Conservation (phyloP, 1,139 yeast species). For the Protomyces pachydermus region DNA sequence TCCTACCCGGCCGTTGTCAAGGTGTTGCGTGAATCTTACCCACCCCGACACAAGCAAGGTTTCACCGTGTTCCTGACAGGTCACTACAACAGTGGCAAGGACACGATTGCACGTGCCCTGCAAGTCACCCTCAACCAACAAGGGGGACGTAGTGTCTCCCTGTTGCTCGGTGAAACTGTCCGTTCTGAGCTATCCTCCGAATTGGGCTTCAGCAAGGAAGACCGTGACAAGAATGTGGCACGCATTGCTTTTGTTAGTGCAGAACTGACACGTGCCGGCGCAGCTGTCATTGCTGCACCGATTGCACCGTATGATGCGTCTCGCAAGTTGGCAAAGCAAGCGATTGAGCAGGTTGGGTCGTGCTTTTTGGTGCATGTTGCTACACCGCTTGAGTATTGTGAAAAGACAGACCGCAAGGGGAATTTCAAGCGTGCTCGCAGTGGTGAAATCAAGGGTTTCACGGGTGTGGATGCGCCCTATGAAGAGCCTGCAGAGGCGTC, state of each 20-base stretch:
- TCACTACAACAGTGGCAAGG: conserved; percentile 54
- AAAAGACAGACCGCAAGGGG: conserved; percentile 49
- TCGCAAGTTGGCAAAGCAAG: conserved; percentile 42
- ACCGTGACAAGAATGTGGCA: conserved; percentile 44
- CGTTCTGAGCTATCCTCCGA: conserved; percentile 45
- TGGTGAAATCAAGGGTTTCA: conserved; percentile 48
- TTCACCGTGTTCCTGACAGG: conserved; percentile 65
- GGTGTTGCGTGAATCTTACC: conserved; percentile 86
- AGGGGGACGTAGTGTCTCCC: conserved; percentile 79
- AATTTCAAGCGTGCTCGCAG: conserved; percentile 45
- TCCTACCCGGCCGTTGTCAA: conserved; percentile 93
- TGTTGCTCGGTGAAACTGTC: conserved; percentile 52
- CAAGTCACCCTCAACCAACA: conserved; percentile 88
- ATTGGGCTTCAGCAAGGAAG: conserved; percentile 44
- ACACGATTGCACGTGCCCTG: conserved; percentile 72
- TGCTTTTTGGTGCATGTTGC: conserved; percentile 50
- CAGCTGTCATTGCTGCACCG: conserved; percentile 76
- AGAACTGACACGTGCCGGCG: conserved; percentile 82
- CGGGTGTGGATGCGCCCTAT: conserved; percentile 48
- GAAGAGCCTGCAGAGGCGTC: conserved; percentile 51
- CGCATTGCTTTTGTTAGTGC: conserved; percentile 60
- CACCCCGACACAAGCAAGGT: conserved; percentile 86
- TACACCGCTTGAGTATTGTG: conserved; percentile 47
- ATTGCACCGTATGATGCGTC: conserved; percentile 47
- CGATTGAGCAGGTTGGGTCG: conserved; percentile 48